phyloP scores from a whole-genome alignment of 2,329 filamentous ascomycete species.

The Pseudogymnoascus sp. region DNA sequence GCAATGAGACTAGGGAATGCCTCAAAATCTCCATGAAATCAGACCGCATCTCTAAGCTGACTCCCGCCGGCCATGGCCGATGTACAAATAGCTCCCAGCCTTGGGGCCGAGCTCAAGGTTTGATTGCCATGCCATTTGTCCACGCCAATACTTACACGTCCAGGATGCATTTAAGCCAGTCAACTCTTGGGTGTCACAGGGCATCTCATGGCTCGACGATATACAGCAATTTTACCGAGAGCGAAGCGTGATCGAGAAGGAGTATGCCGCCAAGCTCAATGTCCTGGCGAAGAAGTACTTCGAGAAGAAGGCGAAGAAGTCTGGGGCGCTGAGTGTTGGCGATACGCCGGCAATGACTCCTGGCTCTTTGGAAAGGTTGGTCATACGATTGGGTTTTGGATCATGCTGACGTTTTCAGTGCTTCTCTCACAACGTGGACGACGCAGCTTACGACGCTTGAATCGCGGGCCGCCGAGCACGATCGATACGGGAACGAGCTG shows the following conservation, averaged over 20 bases:
- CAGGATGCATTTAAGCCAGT: constrained; percentile 96
- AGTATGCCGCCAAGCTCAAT: constrained; percentile 84
- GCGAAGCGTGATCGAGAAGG: constrained; percentile 87
- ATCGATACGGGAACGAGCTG: constrained; percentile 72
- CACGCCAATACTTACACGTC: constrained; percentile 18
- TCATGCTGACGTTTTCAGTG: constrained; percentile 43
- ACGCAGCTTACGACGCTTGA: constrained; percentile 89
- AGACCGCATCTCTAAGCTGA: constrained; percentile 7
- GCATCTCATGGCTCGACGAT: constrained; percentile 92
- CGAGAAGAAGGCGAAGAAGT: constrained; percentile 91
- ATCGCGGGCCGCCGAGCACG: constrained; percentile 79
- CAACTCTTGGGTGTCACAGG: constrained; percentile 82
- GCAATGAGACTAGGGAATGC: constrained; percentile 5
- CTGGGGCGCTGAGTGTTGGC: constrained; percentile 80
- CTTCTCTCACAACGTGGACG: constrained; percentile 93
- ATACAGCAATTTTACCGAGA: constrained; percentile 97
- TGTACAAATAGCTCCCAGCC: constrained; percentile 74
- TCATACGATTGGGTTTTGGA: constrained; percentile 10
- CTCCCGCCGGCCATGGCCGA: constrained; percentile 57
- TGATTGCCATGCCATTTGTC: constrained; percentile 22
- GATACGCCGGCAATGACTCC: constrained; percentile 90
- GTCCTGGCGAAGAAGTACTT: constrained; percentile 91
- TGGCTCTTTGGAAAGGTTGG: constrained; percentile 79
- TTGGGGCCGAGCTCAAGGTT: constrained; percentile 91
- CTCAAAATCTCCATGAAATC: constrained; percentile 7